Evolutionary conservation across 148 eudicot species (phyloP).

Genomic region (Fagopyrum tataricum): DNA sequence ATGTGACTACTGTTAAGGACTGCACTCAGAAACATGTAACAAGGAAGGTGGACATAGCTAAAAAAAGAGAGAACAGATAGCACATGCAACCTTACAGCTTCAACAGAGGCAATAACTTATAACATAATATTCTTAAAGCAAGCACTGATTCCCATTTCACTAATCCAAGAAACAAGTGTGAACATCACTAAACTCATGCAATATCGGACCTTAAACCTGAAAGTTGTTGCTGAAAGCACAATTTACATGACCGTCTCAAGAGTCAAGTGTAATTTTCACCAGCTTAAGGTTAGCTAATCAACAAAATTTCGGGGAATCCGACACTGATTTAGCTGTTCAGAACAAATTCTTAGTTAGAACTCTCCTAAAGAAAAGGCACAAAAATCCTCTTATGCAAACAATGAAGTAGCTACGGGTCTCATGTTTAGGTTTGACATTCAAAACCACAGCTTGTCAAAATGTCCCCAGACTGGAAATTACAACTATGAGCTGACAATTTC

Average conservation of each 20-base stretch:
- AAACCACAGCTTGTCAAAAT: neutral
- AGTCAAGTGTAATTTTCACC: neutral
- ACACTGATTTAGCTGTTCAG: neutral
- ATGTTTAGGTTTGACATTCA: neutral
- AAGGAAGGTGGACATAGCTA: neutral
- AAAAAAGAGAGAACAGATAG: neutral
- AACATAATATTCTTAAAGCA: neutral
- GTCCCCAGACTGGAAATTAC: neutral
- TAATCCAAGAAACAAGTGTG: neutral
- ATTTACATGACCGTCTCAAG: neutral
- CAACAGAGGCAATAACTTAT: neutral
- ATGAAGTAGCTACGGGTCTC: neutral
- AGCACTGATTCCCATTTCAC: neutral
- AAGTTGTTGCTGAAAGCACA: neutral
- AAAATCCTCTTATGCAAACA: neutral
- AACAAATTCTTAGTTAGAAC: neutral
- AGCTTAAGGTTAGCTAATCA: neutral
- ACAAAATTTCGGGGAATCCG: neutral
- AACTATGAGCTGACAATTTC: neutral
- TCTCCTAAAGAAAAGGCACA: neutral
- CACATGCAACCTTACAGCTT: neutral
- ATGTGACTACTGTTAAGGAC: neutral
- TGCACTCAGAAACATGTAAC: neutral
- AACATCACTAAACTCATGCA: neutral
- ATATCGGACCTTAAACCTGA: neutral